These are phyloP conservation scores for Suhomyces sp. DNA, from an alignment of 805 yeast genomes.

Conservation along the genomic window DNA sequence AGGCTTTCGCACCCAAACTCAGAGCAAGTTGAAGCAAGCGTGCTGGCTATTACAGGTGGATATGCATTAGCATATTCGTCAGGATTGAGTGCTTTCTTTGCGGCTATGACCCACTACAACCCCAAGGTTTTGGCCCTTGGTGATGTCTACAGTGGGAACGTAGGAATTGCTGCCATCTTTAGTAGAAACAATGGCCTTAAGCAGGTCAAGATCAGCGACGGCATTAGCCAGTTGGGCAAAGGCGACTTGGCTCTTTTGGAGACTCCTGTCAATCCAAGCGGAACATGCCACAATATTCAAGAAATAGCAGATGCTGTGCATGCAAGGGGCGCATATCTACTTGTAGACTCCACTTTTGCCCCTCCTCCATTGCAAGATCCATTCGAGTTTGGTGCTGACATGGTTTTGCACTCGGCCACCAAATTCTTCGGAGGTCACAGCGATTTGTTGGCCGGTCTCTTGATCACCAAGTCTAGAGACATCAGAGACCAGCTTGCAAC, in stretches of 20 bases:
- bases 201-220: constrained; percentile 25
- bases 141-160: constrained; percentile 83
- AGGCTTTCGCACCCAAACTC: constrained; percentile 74
- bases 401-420: constrained; percentile 91
- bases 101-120: constrained; percentile 62
- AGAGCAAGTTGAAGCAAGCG: constrained; percentile 60
- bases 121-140: constrained; percentile 77
- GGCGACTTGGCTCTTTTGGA: constrained; percentile 85
- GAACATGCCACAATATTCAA: constrained; percentile 59
- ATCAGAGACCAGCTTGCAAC: constrained; percentile 45
- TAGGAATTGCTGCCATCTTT: constrained; percentile 62
- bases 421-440: constrained; percentile 96
- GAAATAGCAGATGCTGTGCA: constrained; percentile 71
- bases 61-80: constrained; percentile 69
- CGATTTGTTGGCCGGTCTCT: constrained; percentile 78
- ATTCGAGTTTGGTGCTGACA: constrained; percentile 78
- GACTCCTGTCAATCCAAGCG: constrained; percentile 86
- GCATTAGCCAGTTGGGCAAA: constrained; percentile 46
- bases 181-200: constrained; percentile 58
- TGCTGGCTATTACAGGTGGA: constrained; percentile 58
- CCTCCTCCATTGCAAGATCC: constrained; percentile 89
- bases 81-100: constrained; percentile 80
- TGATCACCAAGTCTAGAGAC: constrained; percentile 58
- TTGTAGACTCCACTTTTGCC: constrained; percentile 87
- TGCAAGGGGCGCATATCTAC: constrained; percentile 64